phyloP scores from a whole-genome alignment of 2,329 filamentous ascomycete species.

The Lojkania enalia region DNA sequence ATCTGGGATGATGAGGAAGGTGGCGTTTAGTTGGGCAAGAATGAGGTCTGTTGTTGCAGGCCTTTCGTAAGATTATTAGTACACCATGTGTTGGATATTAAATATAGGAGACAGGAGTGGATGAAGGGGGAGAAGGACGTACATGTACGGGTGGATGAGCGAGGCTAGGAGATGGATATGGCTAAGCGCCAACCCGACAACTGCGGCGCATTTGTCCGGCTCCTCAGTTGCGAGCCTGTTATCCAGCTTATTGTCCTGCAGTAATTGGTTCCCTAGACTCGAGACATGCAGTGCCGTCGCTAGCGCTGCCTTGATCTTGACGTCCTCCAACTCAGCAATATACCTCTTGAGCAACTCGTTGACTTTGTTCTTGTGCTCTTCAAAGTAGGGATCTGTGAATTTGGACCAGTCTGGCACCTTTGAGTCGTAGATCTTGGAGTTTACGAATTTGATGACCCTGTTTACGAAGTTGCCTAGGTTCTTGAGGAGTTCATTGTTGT shows the following conservation, averaged over 20 bases:
- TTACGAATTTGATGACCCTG: conserved; percentile 67
- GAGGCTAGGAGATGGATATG: conserved; percentile 80
- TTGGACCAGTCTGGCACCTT: conserved; percentile 69
- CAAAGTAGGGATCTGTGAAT: conserved; percentile 49
- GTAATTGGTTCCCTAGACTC: conserved; percentile 59
- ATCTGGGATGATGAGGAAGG: conserved; percentile 62
- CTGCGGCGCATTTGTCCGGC: conserved; percentile 61
- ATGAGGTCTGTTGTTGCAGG: conserved; percentile 63
- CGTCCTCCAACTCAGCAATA: conserved; percentile 68
- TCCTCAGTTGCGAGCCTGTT: conserved; percentile 63
- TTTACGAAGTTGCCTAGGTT: conserved; percentile 66
- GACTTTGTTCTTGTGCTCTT: conserved; percentile 60
- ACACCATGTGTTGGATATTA: background rate
- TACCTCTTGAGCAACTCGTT: conserved; percentile 70
- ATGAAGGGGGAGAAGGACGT: conserved; percentile 14
- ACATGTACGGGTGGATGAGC: conserved; percentile 80
- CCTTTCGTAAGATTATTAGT: conserved; percentile 24
- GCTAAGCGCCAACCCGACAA: conserved; percentile 80
- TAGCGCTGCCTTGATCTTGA: conserved; percentile 70
- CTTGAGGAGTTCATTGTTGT: conserved; percentile 86
- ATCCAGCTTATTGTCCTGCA: conserved; percentile 63
- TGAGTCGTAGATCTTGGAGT: conserved; percentile 71
- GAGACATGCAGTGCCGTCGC: conserved; percentile 69
- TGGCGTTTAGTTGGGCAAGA: conserved; percentile 70
- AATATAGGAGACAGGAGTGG: background rate